phyloP scores from a whole-genome alignment of 2,329 filamentous ascomycete genomes.

The Trichophyton simii region DNA sequence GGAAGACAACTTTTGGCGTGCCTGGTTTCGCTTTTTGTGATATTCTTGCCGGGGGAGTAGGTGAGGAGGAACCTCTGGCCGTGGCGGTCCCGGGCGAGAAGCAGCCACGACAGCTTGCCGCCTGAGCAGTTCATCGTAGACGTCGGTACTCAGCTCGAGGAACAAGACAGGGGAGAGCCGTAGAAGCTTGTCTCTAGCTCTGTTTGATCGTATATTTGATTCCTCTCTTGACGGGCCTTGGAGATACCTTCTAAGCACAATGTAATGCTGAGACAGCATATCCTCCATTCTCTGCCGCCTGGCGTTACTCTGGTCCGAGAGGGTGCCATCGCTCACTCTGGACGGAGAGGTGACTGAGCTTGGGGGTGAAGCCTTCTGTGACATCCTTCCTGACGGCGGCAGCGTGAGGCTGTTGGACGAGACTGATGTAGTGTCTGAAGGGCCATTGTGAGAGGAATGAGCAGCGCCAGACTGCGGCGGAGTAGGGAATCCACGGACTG shows the following conservation, averaged over 20 bases:
- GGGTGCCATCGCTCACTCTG: conserved; percentile 64
- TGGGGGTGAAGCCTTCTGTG: conserved; percentile 63
- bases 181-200: conserved; percentile 86
- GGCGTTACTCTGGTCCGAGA: conserved; percentile 52
- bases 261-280: conserved; percentile 67
- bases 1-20: conserved; percentile 86
- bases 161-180: conserved; percentile 86
- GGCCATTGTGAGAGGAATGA: conserved; percentile 1
- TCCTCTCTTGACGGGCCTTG: conserved; percentile 57
- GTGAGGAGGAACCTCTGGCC: conserved; percentile 49
- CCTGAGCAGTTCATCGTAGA: conserved; percentile 86
- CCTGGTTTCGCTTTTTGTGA: conserved; percentile 94
- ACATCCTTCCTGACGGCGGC: conserved; percentile 43
- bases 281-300: conserved; percentile 51
- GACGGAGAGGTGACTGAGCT: conserved; percentile 56
- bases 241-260: conserved; percentile 64
- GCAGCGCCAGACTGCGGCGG: conserved; percentile 53
- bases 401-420: conserved; percentile 30
- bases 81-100: conserved; percentile 32
- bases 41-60: conserved; percentile 78
- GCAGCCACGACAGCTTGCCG: conserved; percentile 53
- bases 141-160: conserved; percentile 92
- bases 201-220: conserved; percentile 62
- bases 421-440: conserved; percentile 11
- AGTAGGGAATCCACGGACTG: conserved; percentile 39